Conservation (phyloP, 1,284 basidiomycete genomes). For the Melampsora occidentalis region DNA sequence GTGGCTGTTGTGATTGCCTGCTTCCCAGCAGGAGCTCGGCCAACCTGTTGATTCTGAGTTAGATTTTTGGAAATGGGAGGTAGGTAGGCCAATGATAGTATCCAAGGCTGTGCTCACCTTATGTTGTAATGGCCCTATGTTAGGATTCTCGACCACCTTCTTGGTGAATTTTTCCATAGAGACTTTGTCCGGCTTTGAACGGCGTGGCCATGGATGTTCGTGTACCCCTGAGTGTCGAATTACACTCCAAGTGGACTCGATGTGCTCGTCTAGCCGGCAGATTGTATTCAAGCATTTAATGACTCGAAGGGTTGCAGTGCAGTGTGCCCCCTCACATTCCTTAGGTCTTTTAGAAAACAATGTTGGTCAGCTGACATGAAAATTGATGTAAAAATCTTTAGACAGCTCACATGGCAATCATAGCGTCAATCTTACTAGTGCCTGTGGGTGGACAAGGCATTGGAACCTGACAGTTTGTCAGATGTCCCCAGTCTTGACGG, state of each 20-base stretch:
- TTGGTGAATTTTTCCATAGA: background rate
- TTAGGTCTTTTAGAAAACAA: too few species aligned
- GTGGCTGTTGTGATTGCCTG: background rate
- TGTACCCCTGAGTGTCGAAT: background rate
- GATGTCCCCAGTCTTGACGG: background rate
- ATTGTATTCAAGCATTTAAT: background rate
- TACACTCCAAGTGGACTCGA: background rate
- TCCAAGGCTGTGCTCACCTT: background rate
- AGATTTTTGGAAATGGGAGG: background rate
- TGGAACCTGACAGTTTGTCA: too few species aligned
- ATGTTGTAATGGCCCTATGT: background rate
- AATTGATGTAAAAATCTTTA: too few species aligned
- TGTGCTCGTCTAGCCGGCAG: background rate
- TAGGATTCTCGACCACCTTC: background rate
- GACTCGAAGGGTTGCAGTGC: background rate
- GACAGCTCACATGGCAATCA: too few species aligned
- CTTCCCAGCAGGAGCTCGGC: background rate
- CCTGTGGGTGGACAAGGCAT: too few species aligned
- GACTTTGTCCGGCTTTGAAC: background rate
- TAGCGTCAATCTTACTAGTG: too few species aligned
- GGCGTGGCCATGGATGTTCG: conserved; percentile 10
- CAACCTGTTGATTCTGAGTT: background rate
- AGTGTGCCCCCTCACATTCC: background rate
- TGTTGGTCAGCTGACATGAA: too few species aligned
- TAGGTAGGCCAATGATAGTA: background rate